Conservation (phyloP, 2,329 filamentous ascomycete genomes). For the Teratosphaeria pseudoeucalypti region DNA sequence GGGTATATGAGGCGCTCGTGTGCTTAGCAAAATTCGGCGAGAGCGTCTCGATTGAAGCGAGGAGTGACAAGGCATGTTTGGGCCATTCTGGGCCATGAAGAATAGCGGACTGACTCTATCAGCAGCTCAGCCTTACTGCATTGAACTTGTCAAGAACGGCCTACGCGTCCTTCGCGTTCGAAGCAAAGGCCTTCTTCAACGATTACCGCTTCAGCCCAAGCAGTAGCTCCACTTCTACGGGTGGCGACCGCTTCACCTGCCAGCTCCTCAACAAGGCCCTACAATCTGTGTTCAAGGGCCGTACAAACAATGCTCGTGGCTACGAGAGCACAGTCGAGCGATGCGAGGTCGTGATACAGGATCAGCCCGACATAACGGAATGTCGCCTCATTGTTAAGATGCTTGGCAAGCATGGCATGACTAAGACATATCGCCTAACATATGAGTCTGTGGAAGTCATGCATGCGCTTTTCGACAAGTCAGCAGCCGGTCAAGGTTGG, state of each 20-base stretch:
- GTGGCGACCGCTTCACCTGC: slow-evolving; percentile 52
- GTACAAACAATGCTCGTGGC: slow-evolving; percentile 52
- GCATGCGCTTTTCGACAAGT: slow-evolving; percentile 63
- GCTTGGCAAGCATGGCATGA: slow-evolving; percentile 63
- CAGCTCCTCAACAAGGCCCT: slow-evolving; percentile 62
- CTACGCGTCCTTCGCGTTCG: slow-evolving; percentile 62
- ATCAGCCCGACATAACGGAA: slow-evolving; percentile 55
- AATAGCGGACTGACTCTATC: neutral
- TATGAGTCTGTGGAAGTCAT: slow-evolving; percentile 66
- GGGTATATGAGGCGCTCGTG: slow-evolving; percentile 60
- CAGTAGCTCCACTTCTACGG: slow-evolving; percentile 6
- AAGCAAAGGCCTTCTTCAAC: slow-evolving; percentile 59
- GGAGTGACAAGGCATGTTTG: slow-evolving; percentile 50
- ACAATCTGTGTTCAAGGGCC: slow-evolving; percentile 63
- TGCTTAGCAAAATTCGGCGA: slow-evolving; percentile 75
- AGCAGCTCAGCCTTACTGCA: slow-evolving; percentile 60
- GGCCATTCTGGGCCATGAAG: neutral
- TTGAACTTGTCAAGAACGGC: slow-evolving; percentile 73
- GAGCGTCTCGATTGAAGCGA: slow-evolving; percentile 63
- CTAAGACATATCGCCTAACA: slow-evolving; percentile 65
- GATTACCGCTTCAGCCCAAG: slow-evolving; percentile 51
- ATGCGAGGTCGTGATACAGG: slow-evolving; percentile 64
- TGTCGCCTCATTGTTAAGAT: slow-evolving; percentile 68
- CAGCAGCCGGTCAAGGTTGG: slow-evolving; percentile 59
- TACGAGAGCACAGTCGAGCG: slow-evolving; percentile 61